These are phyloP conservation scores for Aureoboletus auriporus DNA, from an alignment of 768 basidiomycete species.

Conservation along the genomic window DNA sequence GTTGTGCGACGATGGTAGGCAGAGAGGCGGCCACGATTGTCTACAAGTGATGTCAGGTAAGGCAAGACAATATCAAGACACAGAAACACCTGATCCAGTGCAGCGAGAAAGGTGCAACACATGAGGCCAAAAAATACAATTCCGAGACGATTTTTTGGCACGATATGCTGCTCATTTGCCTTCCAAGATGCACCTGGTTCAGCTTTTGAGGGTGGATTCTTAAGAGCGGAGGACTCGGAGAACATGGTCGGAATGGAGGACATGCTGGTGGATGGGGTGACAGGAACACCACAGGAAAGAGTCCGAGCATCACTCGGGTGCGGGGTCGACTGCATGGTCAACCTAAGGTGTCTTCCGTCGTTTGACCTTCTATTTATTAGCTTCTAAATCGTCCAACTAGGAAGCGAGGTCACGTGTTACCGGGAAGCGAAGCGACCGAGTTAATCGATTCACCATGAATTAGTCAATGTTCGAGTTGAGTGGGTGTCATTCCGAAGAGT, in stretches of 20 bases:
- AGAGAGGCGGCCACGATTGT: constrained; percentile 47
- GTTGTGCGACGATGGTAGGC: constrained; percentile 44
- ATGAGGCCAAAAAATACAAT: constrained; percentile 44
- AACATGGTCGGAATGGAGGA: constrained; percentile 4
- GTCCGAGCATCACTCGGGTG: no score
- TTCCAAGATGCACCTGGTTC: constrained; percentile 37
- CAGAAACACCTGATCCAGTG: constrained; percentile 40
- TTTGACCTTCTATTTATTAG: no score
- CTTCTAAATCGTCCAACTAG: no score
- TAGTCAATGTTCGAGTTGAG: no score
- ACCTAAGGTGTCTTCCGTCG: no score
- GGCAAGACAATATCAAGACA: background rate
- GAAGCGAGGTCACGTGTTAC: no score
- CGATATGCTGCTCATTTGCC: constrained; percentile 35
- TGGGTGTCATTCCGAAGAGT: no score
- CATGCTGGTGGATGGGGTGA: no score
- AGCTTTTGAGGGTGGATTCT: constrained; percentile 3
- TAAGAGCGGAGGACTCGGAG: background rate
- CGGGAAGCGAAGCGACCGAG: no score
- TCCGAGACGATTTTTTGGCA: constrained; percentile 40
- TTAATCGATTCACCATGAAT: no score
- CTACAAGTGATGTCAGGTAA: constrained; percentile 14
- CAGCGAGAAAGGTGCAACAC: constrained; percentile 42
- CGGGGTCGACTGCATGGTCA: no score
- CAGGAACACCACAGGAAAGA: no score